Base-by-base conservation (phyloP, 768 basidiomycete species). In the Hypholoma sublateritium region DNA sequence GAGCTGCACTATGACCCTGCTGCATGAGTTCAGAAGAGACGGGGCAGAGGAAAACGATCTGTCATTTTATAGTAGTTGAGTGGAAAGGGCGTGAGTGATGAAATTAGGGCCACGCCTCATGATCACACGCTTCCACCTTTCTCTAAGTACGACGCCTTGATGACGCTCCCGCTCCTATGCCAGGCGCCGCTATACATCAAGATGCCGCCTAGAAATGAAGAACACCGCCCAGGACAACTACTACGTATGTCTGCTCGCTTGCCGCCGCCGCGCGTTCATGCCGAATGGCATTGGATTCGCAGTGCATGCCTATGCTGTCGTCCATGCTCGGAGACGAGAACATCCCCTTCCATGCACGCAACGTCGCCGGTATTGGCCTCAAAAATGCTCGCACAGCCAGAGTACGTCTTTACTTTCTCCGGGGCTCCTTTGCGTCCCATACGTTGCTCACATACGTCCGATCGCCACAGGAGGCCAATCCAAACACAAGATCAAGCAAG, bases 401-500 rank as follows among this genome's bases (percentile, higher is more conserved):
- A 32, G 28, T 7, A 32, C 36, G 5, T 5, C 28, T n/a, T n/a
- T 53, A 42, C 55, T 58, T 59, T 57, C 52, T 53, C 48, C 50
- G 50, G 60, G 65, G 62, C 59, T 65, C 61, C 11, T 19, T 53
- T 46, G 54, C 34, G 37, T 56, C 63, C 54, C 55, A 66, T 42
- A 32, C 59, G 46, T 45, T 53, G 45, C 64, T 67, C 58, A 67
- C 58, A 58, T 57, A 55, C 59, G 48, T 53, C 61, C 57, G 65
- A n/a, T n/a, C n/a, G n/a, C n/a, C n/a, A n/a, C n/a, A n/a, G n/a
- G n/a, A 94, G 59, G 65, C 76, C 17, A 73, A 84, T 47, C 86
- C 47, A 88, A 87, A 71, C 72, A 67, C 66, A 91, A 92, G 77
- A 86, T 98, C 79, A 98, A 97, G 75, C 86, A 92, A 63, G 87